These are phyloP conservation scores for Lavandula angustifolia DNA, from an alignment of 257 asterid genomes.

Conservation along the genomic window DNA sequence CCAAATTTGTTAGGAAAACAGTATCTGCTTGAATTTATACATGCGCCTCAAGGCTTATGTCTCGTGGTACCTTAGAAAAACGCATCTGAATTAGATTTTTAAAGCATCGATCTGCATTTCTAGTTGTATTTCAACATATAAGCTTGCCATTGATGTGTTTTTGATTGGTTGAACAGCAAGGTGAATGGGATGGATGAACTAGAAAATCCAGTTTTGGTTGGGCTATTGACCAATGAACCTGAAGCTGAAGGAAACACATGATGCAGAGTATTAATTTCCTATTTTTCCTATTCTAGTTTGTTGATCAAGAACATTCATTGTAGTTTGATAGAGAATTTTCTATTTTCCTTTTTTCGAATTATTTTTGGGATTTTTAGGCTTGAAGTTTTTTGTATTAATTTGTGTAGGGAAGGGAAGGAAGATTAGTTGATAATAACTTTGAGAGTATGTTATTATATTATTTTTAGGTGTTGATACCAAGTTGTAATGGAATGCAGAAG, in stretches of 20 bases:
- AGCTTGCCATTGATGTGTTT: background rate
- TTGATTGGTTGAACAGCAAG: constrained; percentile 37
- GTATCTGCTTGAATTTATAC: too few species aligned
- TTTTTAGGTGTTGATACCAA: too few species aligned
- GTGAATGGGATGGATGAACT: constrained; percentile 44
- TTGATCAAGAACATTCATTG: constrained; percentile 23
- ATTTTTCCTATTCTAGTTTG: background rate
- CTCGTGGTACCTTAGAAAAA: too few species aligned
- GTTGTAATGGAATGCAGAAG: too few species aligned
- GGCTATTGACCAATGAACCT: constrained; percentile 29
- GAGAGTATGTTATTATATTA: background rate
- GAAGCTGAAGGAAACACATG: constrained; percentile 47
- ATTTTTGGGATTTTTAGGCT: background rate
- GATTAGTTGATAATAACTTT: too few species aligned
- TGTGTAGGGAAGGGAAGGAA: too few species aligned
- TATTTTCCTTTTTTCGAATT: constrained; percentile 8
- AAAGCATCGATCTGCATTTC: background rate
- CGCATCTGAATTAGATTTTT: too few species aligned
- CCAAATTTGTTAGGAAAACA: too few species aligned
- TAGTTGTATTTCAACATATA: background rate
- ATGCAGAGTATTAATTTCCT: constrained; percentile 7
- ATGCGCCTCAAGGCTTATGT: too few species aligned
- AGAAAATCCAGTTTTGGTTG: constrained; percentile 47
- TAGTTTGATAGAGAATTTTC: constrained; percentile 24
- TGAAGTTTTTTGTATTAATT: background rate